Conservation (phyloP, 2,329 filamentous ascomycete species). For the Exserohilum turcica region DNA sequence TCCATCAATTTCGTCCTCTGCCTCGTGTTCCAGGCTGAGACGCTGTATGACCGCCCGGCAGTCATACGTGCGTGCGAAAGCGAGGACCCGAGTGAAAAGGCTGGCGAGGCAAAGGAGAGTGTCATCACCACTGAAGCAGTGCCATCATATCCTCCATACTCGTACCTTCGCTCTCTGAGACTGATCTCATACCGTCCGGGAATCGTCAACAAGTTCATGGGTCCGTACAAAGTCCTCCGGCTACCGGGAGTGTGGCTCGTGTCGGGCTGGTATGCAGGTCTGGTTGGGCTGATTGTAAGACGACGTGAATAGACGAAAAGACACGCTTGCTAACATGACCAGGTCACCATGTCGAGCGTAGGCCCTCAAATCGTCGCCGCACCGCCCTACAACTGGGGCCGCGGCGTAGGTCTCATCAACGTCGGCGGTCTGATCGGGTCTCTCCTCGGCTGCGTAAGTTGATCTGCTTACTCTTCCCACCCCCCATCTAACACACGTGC, state of each 20-base stretch:
- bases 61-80: constrained; percentile 18
- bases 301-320: background rate
- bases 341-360: constrained; percentile 43
- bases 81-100: constrained; percentile 18
- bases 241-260: constrained; percentile 52
- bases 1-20: constrained; percentile 40
- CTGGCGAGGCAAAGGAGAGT: constrained; percentile 26
- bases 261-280: constrained; percentile 50
- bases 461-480: background rate
- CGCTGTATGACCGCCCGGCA: constrained; percentile 44
- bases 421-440: constrained; percentile 48
- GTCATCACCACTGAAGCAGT: constrained; percentile 11
- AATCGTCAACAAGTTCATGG: constrained; percentile 42
- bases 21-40: constrained; percentile 49
- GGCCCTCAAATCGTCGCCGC: constrained; percentile 44
- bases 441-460: constrained; percentile 39
- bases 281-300: constrained; percentile 48
- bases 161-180: constrained; percentile 45
- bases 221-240: constrained; percentile 45
- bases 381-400: constrained; percentile 52
- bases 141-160: constrained; percentile 32
- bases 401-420: constrained; percentile 48
- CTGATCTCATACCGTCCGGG: constrained; percentile 45
- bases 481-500: background rate
- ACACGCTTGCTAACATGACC: background rate